These are phyloP conservation scores for Podaxis pistillaris DNA, from an alignment of 768 basidiomycete genomes.

Conservation along the genomic window DNA sequence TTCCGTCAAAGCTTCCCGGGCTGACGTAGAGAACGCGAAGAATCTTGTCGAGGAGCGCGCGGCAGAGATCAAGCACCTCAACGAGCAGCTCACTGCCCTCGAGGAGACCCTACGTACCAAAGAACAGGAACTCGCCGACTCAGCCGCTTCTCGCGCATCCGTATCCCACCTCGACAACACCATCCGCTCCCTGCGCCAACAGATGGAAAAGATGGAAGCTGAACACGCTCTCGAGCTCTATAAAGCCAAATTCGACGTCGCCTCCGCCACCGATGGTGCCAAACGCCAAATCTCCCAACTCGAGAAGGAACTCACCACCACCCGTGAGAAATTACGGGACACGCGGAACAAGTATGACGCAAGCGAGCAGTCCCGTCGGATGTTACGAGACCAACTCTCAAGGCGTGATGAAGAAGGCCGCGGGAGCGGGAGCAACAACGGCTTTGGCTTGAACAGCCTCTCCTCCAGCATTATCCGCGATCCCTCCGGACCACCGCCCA, in stretches of 20 bases:
- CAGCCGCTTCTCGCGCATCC: not conserved
- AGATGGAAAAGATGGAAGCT: not conserved
- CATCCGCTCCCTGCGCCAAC: not conserved
- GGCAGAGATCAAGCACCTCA: not conserved
- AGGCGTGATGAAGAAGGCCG: slow-evolving; percentile 2
- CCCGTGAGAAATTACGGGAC: not conserved
- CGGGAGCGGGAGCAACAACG: not conserved
- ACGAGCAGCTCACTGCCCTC: not conserved
- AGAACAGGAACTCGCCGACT: slow-evolving; percentile 2
- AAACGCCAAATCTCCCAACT: not conserved
- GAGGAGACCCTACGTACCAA: not conserved
- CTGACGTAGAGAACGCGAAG: not conserved
- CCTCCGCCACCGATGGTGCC: not conserved
- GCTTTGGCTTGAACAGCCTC: not conserved
- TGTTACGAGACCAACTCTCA: slow-evolving; percentile 8
- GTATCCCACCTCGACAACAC: not conserved
- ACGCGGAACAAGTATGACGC: slow-evolving; percentile 2
- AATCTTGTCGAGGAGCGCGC: not conserved
- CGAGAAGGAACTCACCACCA: not conserved
- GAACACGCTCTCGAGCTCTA: slow-evolving; percentile 1
- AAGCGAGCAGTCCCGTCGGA: slow-evolving; percentile 8
- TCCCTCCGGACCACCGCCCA: not conserved
- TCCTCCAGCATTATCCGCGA: slow-evolving; percentile 10
- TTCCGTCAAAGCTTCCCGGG: not conserved
- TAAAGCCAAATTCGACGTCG: not conserved